phyloP scores from a whole-genome alignment of 371 early-diverging fungal species.

The Syncephalis plumigaleata region DNA sequence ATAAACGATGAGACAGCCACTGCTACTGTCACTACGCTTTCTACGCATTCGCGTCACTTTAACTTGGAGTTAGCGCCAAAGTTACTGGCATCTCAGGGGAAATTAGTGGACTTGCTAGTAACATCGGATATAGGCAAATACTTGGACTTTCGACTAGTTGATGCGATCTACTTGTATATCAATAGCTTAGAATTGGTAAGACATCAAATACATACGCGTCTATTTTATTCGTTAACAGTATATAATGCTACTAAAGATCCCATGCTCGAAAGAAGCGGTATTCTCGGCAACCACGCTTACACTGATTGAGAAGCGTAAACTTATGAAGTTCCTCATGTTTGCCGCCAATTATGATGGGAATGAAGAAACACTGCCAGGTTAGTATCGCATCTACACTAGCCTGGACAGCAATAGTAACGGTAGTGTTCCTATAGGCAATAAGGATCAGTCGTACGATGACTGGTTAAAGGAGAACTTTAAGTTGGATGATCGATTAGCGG shows the following conservation, averaged over 20 bases:
- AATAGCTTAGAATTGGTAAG: constrained; percentile 14
- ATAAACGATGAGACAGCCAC: no score
- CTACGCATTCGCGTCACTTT: constrained; percentile 24
- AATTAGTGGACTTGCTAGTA: constrained; percentile 55
- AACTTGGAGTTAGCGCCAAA: constrained; percentile 69
- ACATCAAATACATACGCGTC: not conserved
- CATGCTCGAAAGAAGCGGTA: constrained; percentile 82
- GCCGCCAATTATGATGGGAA: constrained; percentile 29
- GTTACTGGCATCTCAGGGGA: constrained; percentile 49
- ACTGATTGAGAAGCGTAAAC: constrained; percentile 66
- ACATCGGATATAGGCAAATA: constrained; percentile 68
- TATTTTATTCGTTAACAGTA: not conserved
- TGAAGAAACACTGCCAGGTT: constrained; percentile 14
- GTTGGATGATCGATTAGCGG: constrained; percentile 38
- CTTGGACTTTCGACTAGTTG: constrained; percentile 74
- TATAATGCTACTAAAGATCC: constrained; percentile 41
- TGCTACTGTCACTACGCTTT: no score
- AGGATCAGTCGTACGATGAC: constrained; percentile 18
- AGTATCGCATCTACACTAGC: no score
- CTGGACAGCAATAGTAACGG: no score
- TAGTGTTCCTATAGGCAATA: constrained; percentile 25
- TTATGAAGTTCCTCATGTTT: constrained; percentile 76
- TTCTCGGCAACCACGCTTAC: constrained; percentile 58
- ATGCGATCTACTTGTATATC: constrained; percentile 38
- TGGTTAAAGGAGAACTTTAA: constrained; percentile 40